These are phyloP conservation scores for Fusarium solani-melongenae DNA, from an alignment of 2,329 filamentous ascomycete genomes.

Conservation along the genomic window DNA sequence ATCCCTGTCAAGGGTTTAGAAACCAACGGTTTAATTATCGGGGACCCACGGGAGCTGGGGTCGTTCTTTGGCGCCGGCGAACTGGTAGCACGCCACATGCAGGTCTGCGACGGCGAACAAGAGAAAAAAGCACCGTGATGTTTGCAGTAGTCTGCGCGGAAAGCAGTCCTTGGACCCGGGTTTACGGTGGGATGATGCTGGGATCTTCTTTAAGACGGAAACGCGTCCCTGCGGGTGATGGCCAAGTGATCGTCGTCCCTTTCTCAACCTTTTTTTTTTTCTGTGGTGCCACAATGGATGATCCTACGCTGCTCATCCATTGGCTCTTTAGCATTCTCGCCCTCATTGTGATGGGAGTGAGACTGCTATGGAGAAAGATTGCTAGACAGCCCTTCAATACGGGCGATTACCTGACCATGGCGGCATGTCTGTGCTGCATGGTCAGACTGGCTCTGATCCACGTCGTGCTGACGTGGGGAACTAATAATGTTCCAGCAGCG, in stretches of 20 bases:
- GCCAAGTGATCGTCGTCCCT: background rate
- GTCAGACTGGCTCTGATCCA: conserved; percentile 25
- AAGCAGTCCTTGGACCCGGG: background rate
- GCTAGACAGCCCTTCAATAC: conserved; percentile 1
- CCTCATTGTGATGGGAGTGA: background rate
- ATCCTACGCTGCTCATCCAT: conserved; percentile 28
- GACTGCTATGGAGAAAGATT: conserved; percentile 5
- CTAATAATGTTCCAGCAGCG: conserved; percentile 19
- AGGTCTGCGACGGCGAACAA: background rate
- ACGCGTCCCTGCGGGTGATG: background rate
- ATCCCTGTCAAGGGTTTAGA: background rate
- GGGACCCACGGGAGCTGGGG: background rate
- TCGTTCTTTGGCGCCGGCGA: background rate
- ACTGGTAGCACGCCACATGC: background rate
- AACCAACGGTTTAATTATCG: background rate
- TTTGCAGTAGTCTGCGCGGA: background rate
- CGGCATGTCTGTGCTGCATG: conserved; percentile 17
- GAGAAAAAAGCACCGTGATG: background rate
- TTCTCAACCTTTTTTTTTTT: background rate
- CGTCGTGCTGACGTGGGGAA: conserved; percentile 24
- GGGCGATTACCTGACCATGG: conserved; percentile 25
- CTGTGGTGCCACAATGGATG: conserved; percentile 17
- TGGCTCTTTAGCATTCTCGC: conserved; percentile 9
- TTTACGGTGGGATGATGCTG: background rate
- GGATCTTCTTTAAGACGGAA: background rate